Conservation (phyloP, 2,329 filamentous ascomycete species). For the Ophiostoma tasmaniense region DNA sequence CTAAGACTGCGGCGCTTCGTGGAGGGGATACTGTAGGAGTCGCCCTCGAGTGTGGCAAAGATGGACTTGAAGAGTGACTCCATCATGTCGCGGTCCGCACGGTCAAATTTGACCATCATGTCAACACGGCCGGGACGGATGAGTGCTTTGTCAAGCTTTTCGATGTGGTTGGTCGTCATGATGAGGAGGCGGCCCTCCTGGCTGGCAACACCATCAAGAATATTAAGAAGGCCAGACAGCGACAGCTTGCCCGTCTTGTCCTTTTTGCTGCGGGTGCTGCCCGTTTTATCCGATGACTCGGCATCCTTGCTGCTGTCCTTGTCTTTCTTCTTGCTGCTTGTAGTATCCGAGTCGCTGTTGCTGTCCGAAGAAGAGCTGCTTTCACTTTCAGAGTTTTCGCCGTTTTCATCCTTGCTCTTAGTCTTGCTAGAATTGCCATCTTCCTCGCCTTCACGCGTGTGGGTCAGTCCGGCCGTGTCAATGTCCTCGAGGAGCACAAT, state of each 20-base stretch:
- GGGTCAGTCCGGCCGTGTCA: slow-evolving; percentile 61
- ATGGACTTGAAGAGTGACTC: slow-evolving; percentile 50
- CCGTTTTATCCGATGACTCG: not conserved
- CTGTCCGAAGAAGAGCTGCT: slow-evolving; percentile 8
- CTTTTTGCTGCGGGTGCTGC: slow-evolving; percentile 13
- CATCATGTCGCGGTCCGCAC: slow-evolving; percentile 45
- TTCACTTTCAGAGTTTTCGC: slow-evolving; percentile 18
- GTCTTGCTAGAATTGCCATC: slow-evolving; percentile 6
- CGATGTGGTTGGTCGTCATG: slow-evolving; percentile 58
- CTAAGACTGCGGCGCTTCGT: not conserved
- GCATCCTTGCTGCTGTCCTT: slow-evolving; percentile 15
- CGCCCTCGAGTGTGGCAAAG: slow-evolving; percentile 44
- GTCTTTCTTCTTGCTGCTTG: slow-evolving; percentile 19
- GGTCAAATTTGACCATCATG: slow-evolving; percentile 48
- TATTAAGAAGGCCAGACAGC: slow-evolving; percentile 70
- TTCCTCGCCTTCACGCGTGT: slow-evolving; percentile 39
- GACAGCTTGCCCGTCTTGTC: slow-evolving; percentile 42
- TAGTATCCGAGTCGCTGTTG: not conserved
- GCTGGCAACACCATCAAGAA: slow-evolving; percentile 64
- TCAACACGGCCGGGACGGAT: slow-evolving; percentile 56
- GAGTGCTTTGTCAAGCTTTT: slow-evolving; percentile 53
- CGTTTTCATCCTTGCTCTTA: slow-evolving; percentile 7
- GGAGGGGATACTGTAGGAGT: slow-evolving; percentile 26
- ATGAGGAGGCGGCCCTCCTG: slow-evolving; percentile 55
- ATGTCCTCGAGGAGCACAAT: slow-evolving; percentile 71